Percentiles rank a stretch among this genome's conserved stretches.
These are phyloP conservation scores for Xerocomus nothofagi DNA, from an alignment of 1,284 basidiomycete species.

Conservation along the genomic window DNA sequence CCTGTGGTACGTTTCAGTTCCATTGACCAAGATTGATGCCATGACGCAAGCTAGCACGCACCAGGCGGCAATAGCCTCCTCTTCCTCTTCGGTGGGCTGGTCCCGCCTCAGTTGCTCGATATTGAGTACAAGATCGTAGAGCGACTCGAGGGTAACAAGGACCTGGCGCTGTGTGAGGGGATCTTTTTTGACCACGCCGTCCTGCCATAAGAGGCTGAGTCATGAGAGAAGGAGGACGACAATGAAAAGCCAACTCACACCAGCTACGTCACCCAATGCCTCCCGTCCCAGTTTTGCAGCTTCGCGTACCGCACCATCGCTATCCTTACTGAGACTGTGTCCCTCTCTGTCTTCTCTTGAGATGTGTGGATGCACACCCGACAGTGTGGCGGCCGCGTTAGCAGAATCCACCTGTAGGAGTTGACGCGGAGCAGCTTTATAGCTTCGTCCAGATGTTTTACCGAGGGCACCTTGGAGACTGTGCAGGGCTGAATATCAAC, in stretches of 20 bases:
- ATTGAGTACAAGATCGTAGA: constrained; percentile 85
- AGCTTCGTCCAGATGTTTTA: constrained; percentile 87
- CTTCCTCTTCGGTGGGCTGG: constrained; percentile 65
- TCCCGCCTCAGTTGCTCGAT: constrained; percentile 87
- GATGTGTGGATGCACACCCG: constrained; percentile 57
- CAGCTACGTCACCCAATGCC: constrained; percentile 55
- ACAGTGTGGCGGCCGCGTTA: constrained; percentile 49
- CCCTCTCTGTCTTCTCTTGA: constrained; percentile 48
- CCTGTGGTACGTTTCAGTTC: constrained; percentile 41
- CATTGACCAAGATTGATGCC: not conserved
- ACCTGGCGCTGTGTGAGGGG: constrained; percentile 81
- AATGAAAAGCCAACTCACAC: constrained; percentile 39
- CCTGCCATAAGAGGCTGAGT: constrained; percentile 39
- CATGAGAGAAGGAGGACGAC: not conserved
- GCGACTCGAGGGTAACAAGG: constrained; percentile 77
- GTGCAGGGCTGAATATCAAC: constrained; percentile 53
- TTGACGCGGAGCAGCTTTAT: constrained; percentile 94
- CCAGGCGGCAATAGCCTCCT: constrained; percentile 57
- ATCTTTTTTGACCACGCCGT: constrained; percentile 59
- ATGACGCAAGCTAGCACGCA: constrained; percentile 29
- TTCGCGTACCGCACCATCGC: constrained; percentile 61
- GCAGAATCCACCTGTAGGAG: constrained; percentile 82
- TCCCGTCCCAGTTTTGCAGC: constrained; percentile 73
- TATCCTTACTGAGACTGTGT: constrained; percentile 35
- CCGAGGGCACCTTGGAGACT: constrained; percentile 95